phyloP scores from a whole-genome alignment of 2,329 filamentous ascomycete genomes.

The Ciborinia camelliae region DNA sequence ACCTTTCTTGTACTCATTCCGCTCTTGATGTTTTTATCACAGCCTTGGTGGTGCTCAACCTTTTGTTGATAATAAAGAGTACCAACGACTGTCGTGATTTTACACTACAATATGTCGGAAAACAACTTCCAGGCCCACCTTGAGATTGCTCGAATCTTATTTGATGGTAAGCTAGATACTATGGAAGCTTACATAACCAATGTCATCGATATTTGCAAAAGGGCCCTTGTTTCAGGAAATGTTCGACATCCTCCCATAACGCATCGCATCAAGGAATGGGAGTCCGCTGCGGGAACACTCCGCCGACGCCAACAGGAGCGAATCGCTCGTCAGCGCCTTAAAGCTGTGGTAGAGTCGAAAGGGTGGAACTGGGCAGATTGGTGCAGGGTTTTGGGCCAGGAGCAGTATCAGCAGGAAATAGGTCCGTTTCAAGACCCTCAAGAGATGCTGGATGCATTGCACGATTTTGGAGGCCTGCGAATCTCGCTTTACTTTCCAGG shows the following conservation, averaged over 20 bases:
- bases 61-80: no score
- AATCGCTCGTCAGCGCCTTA: background rate
- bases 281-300: background rate
- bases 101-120: background rate
- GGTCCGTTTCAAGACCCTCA: background rate
- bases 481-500: conserved; percentile 2
- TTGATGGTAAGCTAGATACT: background rate
- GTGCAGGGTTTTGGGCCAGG: background rate
- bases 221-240: background rate
- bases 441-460: background rate
- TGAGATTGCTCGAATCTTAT: background rate
- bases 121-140: background rate
- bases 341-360: background rate
- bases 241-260: background rate
- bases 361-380: background rate
- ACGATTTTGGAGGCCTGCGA: background rate
- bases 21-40: no score
- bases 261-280: background rate
- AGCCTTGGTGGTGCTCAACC: no score
- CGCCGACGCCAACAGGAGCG: background rate
- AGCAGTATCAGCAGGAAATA: background rate
- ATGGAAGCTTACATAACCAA: background rate
- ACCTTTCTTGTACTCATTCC: no score
- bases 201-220: background rate
- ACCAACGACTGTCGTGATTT: no score